Base-by-base conservation (phyloP, 1,284 basidiomycete genomes). In the Chalciporus sp. region DNA sequence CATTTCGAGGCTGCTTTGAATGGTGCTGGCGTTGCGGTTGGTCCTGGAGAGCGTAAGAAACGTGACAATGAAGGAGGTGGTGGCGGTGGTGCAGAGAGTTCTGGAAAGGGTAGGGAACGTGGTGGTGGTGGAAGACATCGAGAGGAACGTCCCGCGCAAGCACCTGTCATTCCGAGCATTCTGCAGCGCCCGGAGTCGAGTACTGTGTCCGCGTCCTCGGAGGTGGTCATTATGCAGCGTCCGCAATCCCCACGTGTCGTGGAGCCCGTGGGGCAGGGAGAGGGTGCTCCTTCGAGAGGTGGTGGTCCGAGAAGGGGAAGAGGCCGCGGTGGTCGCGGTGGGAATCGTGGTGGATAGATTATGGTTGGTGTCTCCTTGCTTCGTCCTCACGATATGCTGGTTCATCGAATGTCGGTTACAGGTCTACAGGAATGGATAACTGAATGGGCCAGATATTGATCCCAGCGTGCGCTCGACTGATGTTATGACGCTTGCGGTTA, bases 1-100 rank as follows among this genome's bases (percentile, higher is more conserved):
- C 83, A 85, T 46, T 84, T 88, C 52, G 85, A 86, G 60, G 85
- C 81, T 0, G 85, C 85, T 2, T 69, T 88, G 33, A 86, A 67
- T 53, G 80, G 83, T 2, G 81, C 78, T 0, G 82, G 81, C 2
- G 77, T 81, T 0, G 57, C 41, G 0, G 57, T 69, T 1, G 47
- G 52, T 16, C 62, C 61, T 56, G 69, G 59, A 35, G 69, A 74
- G 19, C 69, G 72, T 33, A 74, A 69, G 61, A 67, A 64, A 47
- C 70, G 68, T 58, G 58, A 73, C 37, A 67, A 53, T 47, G 66
- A 58, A 1, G 26, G 17, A 7, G 47, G 35, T n/a, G 14, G 44
- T 16, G 35, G 52, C 44, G 7, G 55, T 20, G 33, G 53, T 41
- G 11, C 44, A 4, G 47, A 40, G 27, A 43, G 51, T 12, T 20